A percentile compares a stretch with the other conserved stretches of the same genome.
Evolutionary conservation across 108 stramenopile species (phyloP).

Genomic region (Skeletonema potamos): DNA sequence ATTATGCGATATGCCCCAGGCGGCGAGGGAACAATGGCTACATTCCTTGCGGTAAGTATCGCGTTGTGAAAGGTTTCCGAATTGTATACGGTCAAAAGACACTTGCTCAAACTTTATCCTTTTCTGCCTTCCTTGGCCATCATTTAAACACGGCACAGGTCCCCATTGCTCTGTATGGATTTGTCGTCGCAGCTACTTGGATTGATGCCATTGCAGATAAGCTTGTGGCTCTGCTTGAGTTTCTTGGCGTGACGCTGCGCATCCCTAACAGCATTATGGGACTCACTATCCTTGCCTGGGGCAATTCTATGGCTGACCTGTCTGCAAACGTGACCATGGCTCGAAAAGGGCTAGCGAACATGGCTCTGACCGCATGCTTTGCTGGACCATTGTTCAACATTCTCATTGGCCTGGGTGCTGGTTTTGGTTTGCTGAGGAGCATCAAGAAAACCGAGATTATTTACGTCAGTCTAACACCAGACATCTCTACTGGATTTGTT

Average conservation of each 20-base stretch:
- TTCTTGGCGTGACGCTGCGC: conserved; percentile 54
- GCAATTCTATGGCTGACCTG: conserved; percentile 75
- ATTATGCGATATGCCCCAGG: conserved; percentile 42
- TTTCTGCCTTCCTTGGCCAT: neutral
- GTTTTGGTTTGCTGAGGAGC: conserved; percentile 36
- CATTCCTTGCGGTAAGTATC: conserved; percentile 10
- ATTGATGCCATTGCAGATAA: conserved; percentile 75
- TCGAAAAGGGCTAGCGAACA: conserved; percentile 64
- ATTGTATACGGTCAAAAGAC: neutral
- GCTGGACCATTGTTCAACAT: conserved; percentile 86
- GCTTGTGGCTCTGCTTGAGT: conserved; percentile 60
- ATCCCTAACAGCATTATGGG: conserved; percentile 65
- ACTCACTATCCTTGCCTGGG: conserved; percentile 82
- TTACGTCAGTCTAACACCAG: conserved; percentile 38
- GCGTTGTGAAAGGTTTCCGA: neutral
- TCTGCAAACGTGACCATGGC: conserved; percentile 80
- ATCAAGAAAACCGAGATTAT: conserved; percentile 19
- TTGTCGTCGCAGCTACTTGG: conserved; percentile 68
- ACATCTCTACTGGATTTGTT: conserved; percentile 42
- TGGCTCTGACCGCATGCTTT: conserved; percentile 69
- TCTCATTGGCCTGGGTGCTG: conserved; percentile 33
- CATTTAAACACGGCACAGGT: conserved; percentile 8
- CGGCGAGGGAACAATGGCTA: conserved; percentile 58
- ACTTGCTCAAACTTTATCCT: neutral
- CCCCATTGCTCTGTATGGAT: conserved; percentile 57